Evolutionary conservation across 2,329 filamentous ascomycete genomes (phyloP).

Genomic region (Venturia carpophila): DNA sequence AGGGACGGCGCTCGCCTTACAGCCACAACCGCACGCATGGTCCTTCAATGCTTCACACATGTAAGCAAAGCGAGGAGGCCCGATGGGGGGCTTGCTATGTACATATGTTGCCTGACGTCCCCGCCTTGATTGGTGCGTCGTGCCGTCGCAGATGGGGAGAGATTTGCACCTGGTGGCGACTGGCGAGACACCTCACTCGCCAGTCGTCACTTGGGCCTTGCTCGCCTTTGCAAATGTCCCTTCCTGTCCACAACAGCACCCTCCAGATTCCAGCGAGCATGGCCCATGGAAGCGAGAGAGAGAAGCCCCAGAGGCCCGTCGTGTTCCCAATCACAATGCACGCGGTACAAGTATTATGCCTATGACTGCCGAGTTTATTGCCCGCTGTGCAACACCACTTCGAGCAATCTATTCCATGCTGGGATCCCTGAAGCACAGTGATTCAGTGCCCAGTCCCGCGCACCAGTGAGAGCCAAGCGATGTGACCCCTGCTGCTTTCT

Average conservation of each 20-base stretch:
- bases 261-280: neutral
- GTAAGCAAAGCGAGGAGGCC: neutral
- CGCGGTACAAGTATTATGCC: neutral
- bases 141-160: neutral
- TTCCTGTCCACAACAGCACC: neutral
- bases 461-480: conserved; percentile 1
- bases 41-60: conserved; percentile 8
- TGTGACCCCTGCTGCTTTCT: conserved; percentile 7
- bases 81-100: too few relatives aligned
- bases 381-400: conserved; percentile 6
- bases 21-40: conserved; percentile 9
- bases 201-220: neutral
- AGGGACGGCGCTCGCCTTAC: neutral
- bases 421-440: neutral
- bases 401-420: conserved; percentile 1
- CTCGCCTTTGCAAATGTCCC: neutral
- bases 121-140: neutral
- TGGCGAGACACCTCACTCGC: neutral
- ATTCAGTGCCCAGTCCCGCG: neutral
- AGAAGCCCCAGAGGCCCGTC: conserved; percentile 1
- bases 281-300: conserved; percentile 5
- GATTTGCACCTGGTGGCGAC: neutral
- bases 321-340: neutral
- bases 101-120: neutral
- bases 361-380: conserved; percentile 8